Evolutionary conservation across 768 basidiomycete genomes (phyloP).

Genomic region (Mycena albidolilacea): DNA sequence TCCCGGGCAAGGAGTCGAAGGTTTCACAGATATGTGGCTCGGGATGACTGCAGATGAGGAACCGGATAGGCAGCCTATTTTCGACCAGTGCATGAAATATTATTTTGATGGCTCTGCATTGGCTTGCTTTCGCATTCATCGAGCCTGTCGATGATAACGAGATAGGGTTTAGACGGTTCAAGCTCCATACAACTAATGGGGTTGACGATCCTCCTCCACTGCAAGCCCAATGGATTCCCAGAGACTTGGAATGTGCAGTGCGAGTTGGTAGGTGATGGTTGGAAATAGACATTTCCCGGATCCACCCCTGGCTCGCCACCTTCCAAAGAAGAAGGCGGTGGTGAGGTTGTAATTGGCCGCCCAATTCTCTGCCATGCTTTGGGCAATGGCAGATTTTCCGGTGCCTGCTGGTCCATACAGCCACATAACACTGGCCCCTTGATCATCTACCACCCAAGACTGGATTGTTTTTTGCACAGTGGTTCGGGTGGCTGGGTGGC

Average conservation of each 20-base stretch:
- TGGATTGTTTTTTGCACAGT: neutral
- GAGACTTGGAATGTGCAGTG: neutral
- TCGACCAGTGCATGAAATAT: neutral
- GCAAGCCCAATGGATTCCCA: neutral
- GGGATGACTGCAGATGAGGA: no score
- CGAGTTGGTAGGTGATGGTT: constrained; percentile 7
- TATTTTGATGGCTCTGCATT: neutral
- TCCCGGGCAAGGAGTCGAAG: no score
- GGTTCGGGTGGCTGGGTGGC: neutral
- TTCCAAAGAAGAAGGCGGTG: constrained; percentile 5
- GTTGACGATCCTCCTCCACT: constrained; percentile 1
- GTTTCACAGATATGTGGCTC: no score
- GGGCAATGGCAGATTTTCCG: constrained; percentile 12
- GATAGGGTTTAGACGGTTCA: neutral
- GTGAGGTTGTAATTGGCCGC: neutral
- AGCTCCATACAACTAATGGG: neutral
- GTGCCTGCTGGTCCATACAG: constrained; percentile 10
- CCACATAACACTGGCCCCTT: constrained; percentile 2
- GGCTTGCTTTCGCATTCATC: constrained; percentile 2
- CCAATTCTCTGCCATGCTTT: constrained; percentile 19
- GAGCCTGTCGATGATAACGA: neutral
- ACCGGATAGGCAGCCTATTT: neutral
- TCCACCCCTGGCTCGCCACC: neutral
- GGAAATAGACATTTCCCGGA: neutral
- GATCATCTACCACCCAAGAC: neutral